Evolutionary conservation across 495 filamentous ascomycete species (phyloP).

Genomic region (Xylaria palmicola): DNA sequence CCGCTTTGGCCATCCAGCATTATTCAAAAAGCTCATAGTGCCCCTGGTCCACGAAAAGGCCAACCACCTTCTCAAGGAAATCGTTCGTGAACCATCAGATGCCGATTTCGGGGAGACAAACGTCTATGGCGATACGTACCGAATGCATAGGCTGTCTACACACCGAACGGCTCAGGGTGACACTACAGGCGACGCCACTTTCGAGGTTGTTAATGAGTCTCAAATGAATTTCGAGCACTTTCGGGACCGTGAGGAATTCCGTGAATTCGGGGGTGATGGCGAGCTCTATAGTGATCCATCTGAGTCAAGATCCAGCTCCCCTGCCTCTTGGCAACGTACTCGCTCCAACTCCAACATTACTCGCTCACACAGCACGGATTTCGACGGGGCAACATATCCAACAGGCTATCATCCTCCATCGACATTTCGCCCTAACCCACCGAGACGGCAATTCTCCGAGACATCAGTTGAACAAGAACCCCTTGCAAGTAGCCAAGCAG

Average conservation of each 20-base stretch:
- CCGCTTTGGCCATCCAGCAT: conserved; percentile 74
- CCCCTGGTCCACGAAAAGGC: conserved; percentile 82
- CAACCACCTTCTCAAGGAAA: conserved; percentile 60
- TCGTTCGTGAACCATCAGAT: conserved; percentile 65
- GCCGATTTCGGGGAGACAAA: conserved; percentile 46
- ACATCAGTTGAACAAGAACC: neutral
- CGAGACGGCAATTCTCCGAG: conserved; percentile 1
- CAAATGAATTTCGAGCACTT: conserved; percentile 76
- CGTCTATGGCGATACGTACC: conserved; percentile 53
- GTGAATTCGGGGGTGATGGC: conserved; percentile 69
- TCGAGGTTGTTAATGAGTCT: conserved; percentile 73
- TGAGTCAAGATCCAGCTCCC: conserved; percentile 58
- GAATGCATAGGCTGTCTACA: conserved; percentile 63
- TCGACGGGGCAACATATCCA: conserved; percentile 11
- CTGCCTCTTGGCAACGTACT: conserved; percentile 31
- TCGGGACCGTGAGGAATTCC: conserved; percentile 73
- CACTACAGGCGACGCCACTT: conserved; percentile 48
- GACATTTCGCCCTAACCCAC: neutral
- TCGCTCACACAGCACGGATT: neutral
- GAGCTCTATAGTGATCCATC: conserved; percentile 56
- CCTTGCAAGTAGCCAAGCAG: neutral
- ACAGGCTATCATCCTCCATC: conserved; percentile 16
- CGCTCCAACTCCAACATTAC: neutral
- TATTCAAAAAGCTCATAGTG: conserved; percentile 73
- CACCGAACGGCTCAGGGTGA: conserved; percentile 53